A percentile compares a stretch with the other conserved stretches of the same genome.
These are phyloP conservation scores for Ampelocalamus luodianensis DNA, from an alignment of 176 grass and related monocot genomes.

Conservation along the genomic window DNA sequence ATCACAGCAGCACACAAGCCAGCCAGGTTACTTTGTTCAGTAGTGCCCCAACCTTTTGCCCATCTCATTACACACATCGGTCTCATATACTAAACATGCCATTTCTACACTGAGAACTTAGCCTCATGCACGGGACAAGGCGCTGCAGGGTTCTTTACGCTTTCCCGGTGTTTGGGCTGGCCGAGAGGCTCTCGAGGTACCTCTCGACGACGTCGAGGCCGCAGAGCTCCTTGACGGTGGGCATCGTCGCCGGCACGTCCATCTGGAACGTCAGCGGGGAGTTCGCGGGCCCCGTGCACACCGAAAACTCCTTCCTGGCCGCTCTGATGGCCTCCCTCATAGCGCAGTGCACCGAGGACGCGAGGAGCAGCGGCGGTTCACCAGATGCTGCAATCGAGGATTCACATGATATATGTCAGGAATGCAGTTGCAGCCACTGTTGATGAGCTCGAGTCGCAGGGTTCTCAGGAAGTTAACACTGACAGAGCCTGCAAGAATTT, in stretches of 20 bases:
- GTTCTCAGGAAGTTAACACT: not conserved
- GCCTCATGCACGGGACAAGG: not conserved
- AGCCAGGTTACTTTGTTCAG: not conserved
- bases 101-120: slow-evolving; percentile 1
- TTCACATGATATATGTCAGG: not conserved
- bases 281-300: not conserved
- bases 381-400: slow-evolving; percentile 63
- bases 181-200: slow-evolving; percentile 58
- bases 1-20: not conserved
- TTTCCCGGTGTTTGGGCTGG: not conserved
- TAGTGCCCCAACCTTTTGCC: not conserved
- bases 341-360: slow-evolving; percentile 86
- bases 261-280: slow-evolving; percentile 64
- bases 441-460: not conserved
- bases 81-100: not conserved
- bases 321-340: slow-evolving; percentile 88
- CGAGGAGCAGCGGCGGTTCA: slow-evolving; percentile 86
- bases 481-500: not conserved
- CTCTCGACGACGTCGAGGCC: slow-evolving; percentile 85
- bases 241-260: slow-evolving; percentile 86
- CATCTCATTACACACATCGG: not conserved
- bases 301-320: slow-evolving; percentile 55
- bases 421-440: not conserved
- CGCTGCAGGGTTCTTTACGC: slow-evolving; percentile 23
- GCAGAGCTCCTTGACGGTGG: slow-evolving; percentile 86